Base-by-base conservation (phyloP, 352 stramenopile genomes). In the Pythium aphanidermatum region DNA sequence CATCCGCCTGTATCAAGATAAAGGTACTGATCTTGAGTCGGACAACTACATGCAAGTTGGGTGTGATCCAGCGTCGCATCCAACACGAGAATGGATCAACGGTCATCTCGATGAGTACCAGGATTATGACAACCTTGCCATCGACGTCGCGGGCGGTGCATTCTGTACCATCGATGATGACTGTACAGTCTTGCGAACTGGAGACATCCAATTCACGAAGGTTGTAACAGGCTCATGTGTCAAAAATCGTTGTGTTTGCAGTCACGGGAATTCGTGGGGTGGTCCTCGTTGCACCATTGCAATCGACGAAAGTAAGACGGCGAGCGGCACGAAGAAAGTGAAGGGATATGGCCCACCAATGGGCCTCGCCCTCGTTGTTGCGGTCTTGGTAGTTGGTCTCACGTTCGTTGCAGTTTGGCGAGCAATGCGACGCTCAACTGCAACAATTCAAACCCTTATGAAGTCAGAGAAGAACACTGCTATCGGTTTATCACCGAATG, bases 181-280 rank as follows among this genome's bases (percentile, higher is more conserved):
- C 43, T 73, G 63, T 35, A 64, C 55, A 17, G 45, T 72, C 12
- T 24, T 42, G 8, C 38, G 29, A 1, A 50, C 34, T 8, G 71
- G 63, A n/a, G 39, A 49, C 28, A 42, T 51, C 19, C 27, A 34
- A 30, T 51, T 27, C 20, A 53, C 42, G n/a, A 66, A 42, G 54
- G 41, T 48, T 33, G 42, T 50, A 10, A 60, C 41, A 31, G 56
- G 58, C 48, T 41, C 50, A 47, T 60, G 55, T 33, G 31, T 43
- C 4, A 74, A 81, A 12, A 62, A 56, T 12, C 69, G 74, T 2
- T 91, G 78, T 41, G 37, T 54, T 10, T 88, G 78, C 36, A 65
- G 47, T 6, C 43, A 64, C 50, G 31, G 24, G 17, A 34, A 51
- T 8, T 57, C 55, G 16, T 70, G 60, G 60, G 60, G 56, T 21